phyloP scores from a whole-genome alignment of 139 green algal genomes.

The Chlamydomonas applanata region DNA sequence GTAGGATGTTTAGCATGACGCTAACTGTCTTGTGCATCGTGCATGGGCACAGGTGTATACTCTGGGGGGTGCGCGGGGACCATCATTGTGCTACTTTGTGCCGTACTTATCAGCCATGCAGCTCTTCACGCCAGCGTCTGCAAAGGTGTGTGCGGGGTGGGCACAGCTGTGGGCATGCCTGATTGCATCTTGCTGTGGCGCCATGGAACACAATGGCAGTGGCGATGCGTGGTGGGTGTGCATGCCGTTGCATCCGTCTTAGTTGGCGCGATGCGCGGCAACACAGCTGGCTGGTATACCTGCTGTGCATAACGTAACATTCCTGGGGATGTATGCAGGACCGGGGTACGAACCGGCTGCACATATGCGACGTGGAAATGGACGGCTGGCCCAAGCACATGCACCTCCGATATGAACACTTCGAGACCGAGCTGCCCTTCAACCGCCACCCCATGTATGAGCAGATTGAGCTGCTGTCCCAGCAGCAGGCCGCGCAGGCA shows the following conservation, averaged over 20 bases:
- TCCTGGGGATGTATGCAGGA: conserved; percentile 25
- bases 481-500: conserved; percentile 10
- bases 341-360: conserved; percentile 34
- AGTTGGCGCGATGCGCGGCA: background rate
- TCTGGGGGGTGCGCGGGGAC: conserved; percentile 53
- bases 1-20: background rate
- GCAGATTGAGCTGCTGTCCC: conserved; percentile 49
- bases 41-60: conserved; percentile 28
- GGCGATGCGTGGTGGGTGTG: too few species aligned
- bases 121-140: conserved; percentile 53
- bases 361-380: conserved; percentile 52
- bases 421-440: conserved; percentile 66
- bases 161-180: background rate
- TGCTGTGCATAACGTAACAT: too few species aligned
- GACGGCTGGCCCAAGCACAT: conserved; percentile 67
- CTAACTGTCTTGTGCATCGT: background rate
- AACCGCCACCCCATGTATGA: conserved; percentile 62
- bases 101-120: conserved; percentile 79
- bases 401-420: conserved; percentile 62
- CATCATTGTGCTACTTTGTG: conserved; percentile 69
- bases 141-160: conserved; percentile 4
- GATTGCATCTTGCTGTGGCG: too few species aligned
- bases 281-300: background rate
- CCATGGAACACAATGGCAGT: too few species aligned
- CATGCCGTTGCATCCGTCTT: background rate